Conservation (phyloP, 1,139 yeast species). For the Magnusiomyces magnusii region DNA sequence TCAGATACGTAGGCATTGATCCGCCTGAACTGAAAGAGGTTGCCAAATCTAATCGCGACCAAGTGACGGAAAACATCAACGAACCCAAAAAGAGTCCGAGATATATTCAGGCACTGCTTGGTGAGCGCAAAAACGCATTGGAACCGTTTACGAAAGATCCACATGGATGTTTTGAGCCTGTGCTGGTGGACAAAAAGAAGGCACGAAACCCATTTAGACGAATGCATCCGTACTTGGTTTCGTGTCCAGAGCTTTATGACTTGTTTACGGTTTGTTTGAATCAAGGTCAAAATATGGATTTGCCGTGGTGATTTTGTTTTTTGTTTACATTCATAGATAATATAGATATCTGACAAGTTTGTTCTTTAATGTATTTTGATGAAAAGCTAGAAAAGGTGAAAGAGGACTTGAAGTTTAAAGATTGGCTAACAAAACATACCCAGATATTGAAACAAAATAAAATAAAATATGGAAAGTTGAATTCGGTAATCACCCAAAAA, state of each 20-base stretch:
- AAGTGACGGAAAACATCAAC: neutral
- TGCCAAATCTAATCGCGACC: slow-evolving; percentile 7
- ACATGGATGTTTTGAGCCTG: slow-evolving; percentile 46
- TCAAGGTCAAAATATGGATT: too few species aligned
- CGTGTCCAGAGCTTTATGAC: slow-evolving; percentile 21
- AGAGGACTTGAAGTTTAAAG: too few species aligned
- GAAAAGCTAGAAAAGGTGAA: too few species aligned
- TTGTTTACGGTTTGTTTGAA: slow-evolving; percentile 18
- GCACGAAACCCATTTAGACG: slow-evolving; percentile 56
- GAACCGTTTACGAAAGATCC: slow-evolving; percentile 51
- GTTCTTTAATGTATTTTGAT: too few species aligned
- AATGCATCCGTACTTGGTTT: slow-evolving; percentile 37
- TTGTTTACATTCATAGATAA: too few species aligned
- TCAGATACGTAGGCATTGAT: slow-evolving; percentile 53
- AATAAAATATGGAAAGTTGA: too few species aligned
- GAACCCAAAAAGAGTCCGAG: neutral
- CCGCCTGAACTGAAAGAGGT: slow-evolving; percentile 31
- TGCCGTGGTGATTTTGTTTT: too few species aligned
- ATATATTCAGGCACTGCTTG: slow-evolving; percentile 10
- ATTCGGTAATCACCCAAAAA: too few species aligned
- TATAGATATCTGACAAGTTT: too few species aligned
- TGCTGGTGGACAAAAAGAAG: slow-evolving; percentile 37
- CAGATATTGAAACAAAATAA: too few species aligned
- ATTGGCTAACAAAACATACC: too few species aligned
- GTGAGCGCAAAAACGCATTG: slow-evolving; percentile 51